Evolutionary conservation across 73 alveolate species (phyloP).

Genomic region (Symbiodinium pilosum): DNA sequence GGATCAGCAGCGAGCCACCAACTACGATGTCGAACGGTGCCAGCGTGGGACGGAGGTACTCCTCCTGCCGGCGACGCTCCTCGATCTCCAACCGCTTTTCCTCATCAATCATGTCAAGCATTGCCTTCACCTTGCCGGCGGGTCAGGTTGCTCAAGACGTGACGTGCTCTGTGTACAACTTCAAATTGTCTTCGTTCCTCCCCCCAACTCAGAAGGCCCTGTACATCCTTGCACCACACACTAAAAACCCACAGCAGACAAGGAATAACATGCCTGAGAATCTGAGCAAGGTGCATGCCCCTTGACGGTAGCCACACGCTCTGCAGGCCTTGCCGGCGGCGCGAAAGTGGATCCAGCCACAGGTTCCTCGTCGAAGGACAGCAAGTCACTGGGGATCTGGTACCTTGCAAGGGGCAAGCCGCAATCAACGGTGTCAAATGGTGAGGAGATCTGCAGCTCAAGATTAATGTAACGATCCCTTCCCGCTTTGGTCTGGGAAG

Average conservation of each 20-base stretch:
- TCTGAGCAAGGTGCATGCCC: constrained; percentile 54
- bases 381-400: constrained; percentile 73
- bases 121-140: constrained; percentile 33
- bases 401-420: neutral
- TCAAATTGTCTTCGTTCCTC: neutral
- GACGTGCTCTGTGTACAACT: neutral
- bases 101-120: constrained; percentile 83
- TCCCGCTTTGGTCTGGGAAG: neutral
- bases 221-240: too few species aligned
- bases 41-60: neutral
- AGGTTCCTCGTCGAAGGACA: constrained; percentile 15
- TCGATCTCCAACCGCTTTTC: neutral
- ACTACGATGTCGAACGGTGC: neutral
- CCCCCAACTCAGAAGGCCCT: too few species aligned
- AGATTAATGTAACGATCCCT: too few species aligned
- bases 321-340: constrained; percentile 38
- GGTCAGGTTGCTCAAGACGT: neutral
- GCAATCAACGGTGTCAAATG: too few species aligned
- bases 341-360: neutral
- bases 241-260: too few species aligned
- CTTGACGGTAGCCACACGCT: constrained; percentile 32
- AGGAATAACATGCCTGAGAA: too few species aligned
- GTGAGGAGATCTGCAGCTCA: too few species aligned
- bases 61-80: constrained; percentile 3
- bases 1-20: neutral